Percentiles rank a stretch among this genome's conserved stretches.
These are phyloP conservation scores for Stephania cephalantha DNA, from an alignment of 164 flowering plant genomes.

Conservation along the genomic window DNA sequence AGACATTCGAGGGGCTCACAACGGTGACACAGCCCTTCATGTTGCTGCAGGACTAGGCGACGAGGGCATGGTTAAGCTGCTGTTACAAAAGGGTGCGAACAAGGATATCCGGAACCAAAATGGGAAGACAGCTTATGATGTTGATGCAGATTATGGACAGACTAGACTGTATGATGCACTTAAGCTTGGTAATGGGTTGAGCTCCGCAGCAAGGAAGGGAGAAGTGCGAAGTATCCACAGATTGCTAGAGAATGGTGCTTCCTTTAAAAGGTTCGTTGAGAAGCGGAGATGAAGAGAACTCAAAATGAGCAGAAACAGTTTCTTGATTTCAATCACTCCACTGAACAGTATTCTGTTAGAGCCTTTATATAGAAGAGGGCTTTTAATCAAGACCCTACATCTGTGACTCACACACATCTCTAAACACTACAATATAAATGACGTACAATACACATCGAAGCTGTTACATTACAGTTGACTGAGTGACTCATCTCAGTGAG, in stretches of 20 bases:
- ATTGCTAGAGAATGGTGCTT: constrained; percentile 52
- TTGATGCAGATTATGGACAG: constrained; percentile 56
- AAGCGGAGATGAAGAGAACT: no score
- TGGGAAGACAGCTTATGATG: constrained; percentile 60
- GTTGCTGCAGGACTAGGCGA: constrained; percentile 52
- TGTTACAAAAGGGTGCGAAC: constrained; percentile 61
- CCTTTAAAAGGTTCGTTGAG: no score
- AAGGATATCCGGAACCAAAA: constrained; percentile 44
- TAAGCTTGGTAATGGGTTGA: constrained; percentile 47
- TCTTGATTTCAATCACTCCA: no score
- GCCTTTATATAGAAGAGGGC: no score
- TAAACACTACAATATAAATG: no score
- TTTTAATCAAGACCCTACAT: no score
- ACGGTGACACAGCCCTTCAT: constrained; percentile 58
- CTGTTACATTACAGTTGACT: no score
- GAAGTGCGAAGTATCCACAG: constrained; percentile 42
- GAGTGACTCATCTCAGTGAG: no score
- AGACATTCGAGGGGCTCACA: constrained; percentile 21
- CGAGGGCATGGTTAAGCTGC: constrained; percentile 53
- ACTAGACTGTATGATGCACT: constrained; percentile 45
- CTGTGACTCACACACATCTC: no score
- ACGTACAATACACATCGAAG: no score
- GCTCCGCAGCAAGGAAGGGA: constrained; percentile 53
- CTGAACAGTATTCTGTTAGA: no score
- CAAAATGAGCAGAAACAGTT: no score